Evolutionary conservation across 2,329 filamentous ascomycete genomes (phyloP), one percentile per base, ranked within the genome.

Genomic region (Exophiala alcalophila): DNA sequence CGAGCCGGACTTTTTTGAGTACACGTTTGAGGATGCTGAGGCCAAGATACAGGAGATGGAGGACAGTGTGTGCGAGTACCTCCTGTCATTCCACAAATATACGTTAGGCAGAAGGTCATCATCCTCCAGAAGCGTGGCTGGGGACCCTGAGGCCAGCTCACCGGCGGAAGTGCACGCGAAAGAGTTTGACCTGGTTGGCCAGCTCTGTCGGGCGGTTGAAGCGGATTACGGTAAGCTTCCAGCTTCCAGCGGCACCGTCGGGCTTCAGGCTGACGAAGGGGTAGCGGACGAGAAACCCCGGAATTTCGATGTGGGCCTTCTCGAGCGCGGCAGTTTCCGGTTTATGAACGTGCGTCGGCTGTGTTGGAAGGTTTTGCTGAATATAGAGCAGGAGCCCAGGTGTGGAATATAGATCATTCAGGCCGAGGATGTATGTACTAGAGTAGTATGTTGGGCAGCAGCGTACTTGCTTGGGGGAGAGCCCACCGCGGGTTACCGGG

Each of bases 11-110:
- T 26, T 23, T 28, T 26, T 23, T 28, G 18, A 27, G 5, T 45
- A 41, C 27, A 14, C 39, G 11, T 12, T 11, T 11, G 32, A 29
- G 18, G 25, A 45, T 20, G 39, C 34, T 11, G 18, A 47, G 23
- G 24, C n/a, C 21, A 35, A 38, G 25, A 50, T 54, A n/a, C 27
- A 32, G 10, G 40, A 47, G 12, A 49, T 54, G 38, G 51, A 54
- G 25, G 34, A 49, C 11, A 29, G 29, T 10, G 34, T 54, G 5
- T 20, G 33, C 16, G 49, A 47, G 11, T 49, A 49, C 14, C 31
- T 51, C 15, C 28, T 51, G n/a, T 36, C 35, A 7, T 51, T 54
- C 26, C 51, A 54, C 42, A 40, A 40, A 23, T 54, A 47, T 40
- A 44, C 51, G 18, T 37, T 52, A 25, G 48, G 42, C 38, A 35